Evolutionary conservation across 257 asterid species (phyloP).

Genomic region (Leptodermis oblonga): DNA sequence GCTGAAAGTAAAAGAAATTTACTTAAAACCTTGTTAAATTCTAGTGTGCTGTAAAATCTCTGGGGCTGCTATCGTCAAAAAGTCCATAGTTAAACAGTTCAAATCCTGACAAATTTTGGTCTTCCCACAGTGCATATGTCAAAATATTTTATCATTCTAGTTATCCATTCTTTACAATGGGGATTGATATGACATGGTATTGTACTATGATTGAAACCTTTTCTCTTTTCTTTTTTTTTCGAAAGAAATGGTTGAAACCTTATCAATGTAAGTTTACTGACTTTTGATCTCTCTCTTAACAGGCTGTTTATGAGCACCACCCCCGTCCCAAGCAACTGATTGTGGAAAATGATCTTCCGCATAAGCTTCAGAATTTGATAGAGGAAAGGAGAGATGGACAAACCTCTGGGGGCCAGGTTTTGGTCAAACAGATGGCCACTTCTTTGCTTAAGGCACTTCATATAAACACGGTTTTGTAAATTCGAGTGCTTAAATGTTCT

Average conservation of each 20-base stretch:
- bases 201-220: no score
- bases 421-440: conserved; percentile 99
- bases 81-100: neutral
- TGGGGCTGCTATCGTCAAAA: neutral
- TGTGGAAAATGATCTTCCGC: conserved; percentile 91
- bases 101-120: neutral
- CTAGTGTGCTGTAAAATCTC: neutral
- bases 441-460: conserved; percentile 96
- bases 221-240: no score
- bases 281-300: conserved; percentile 5
- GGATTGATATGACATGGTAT: neutral
- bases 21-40: neutral
- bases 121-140: neutral
- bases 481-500: neutral
- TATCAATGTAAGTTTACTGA: neutral
- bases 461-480: conserved; percentile 82
- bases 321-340: conserved; percentile 98
- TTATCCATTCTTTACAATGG: neutral
- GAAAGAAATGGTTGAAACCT: conserved; percentile 1
- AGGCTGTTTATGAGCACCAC: conserved; percentile 97
- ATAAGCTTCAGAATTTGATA: conserved; percentile 79
- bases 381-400: conserved; percentile 97
- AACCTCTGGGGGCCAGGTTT: conserved; percentile 94
- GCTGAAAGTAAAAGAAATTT: neutral
- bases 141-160: neutral